These are phyloP conservation scores for Tephrocybe rancida DNA, from an alignment of 768 basidiomycete species.

Conservation along the genomic window DNA sequence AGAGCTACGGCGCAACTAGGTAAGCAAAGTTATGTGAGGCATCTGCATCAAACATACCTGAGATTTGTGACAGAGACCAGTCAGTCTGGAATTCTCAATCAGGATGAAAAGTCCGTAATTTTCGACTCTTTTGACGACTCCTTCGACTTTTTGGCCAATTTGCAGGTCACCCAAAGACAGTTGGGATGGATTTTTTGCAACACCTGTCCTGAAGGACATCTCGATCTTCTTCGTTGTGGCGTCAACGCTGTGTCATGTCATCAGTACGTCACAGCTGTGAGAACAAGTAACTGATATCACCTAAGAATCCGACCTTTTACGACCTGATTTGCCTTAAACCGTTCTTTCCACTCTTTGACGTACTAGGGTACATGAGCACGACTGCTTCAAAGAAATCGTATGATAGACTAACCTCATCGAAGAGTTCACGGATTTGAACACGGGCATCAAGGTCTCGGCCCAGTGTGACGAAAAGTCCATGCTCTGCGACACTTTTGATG, in stretches of 20 bases:
- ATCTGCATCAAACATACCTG: conserved; percentile 53
- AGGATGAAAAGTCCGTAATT: conserved; percentile 92
- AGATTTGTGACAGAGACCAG: conserved; percentile 93
- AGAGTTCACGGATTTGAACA: conserved; percentile 91
- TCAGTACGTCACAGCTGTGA: conserved; percentile 2
- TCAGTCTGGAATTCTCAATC: conserved; percentile 82
- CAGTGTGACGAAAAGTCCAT: conserved; percentile 88
- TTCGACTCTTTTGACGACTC: conserved; percentile 79
- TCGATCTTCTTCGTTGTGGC: conserved; percentile 78
- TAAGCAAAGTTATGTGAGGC: background rate
- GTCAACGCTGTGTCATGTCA: conserved; percentile 59
- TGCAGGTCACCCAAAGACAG: conserved; percentile 58
- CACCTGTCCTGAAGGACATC: conserved; percentile 81
- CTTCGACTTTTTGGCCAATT: conserved; percentile 81
- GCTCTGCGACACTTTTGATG: conserved; percentile 83
- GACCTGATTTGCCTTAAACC: conserved; percentile 78
- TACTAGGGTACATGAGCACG: conserved; percentile 52
- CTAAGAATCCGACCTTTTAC: conserved; percentile 85
- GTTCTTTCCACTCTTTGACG: conserved; percentile 93
- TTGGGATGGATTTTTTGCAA: conserved; percentile 42
- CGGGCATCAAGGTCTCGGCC: conserved; percentile 86
- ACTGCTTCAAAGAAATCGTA: background rate
- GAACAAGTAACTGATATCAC: conserved; percentile 38
- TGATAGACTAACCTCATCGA: conserved; percentile 67
- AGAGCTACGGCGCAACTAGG: conserved; percentile 54